phyloP scores from a whole-genome alignment of 176 grass and related monocot genomes.

The Avena sativa region DNA sequence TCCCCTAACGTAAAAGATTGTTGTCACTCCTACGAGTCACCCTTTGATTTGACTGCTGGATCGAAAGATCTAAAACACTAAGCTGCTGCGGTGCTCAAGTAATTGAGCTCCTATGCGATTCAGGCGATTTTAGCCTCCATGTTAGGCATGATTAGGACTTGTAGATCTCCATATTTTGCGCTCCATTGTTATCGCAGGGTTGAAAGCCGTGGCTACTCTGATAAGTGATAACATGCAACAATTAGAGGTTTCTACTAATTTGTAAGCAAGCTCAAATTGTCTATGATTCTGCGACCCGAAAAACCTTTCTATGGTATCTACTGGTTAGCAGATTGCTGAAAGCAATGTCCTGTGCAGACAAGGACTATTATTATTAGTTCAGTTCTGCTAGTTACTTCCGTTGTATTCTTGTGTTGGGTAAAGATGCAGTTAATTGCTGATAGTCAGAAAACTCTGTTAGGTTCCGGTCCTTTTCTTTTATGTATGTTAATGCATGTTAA shows the following conservation, averaged over 20 bases:
- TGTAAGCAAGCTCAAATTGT: constrained; percentile 2
- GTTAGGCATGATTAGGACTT: neutral
- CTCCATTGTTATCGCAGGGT: neutral
- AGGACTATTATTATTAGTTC: neutral
- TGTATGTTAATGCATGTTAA: neutral
- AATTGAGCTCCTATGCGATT: neutral
- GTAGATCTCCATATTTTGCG: neutral
- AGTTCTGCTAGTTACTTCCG: neutral
- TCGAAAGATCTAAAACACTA: constrained; percentile 22
- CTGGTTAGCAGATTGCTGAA: neutral
- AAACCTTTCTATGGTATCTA: neutral
- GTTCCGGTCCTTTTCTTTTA: neutral
- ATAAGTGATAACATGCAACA: neutral
- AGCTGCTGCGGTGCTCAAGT: neutral
- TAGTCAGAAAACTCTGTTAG: neutral
- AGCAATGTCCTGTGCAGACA: neutral
- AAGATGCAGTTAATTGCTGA: neutral
- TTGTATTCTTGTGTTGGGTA: neutral
- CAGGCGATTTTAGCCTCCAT: neutral
- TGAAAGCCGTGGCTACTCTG: neutral
- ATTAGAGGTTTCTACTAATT: neutral
- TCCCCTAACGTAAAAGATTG: neutral
- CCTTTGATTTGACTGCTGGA: constrained; percentile 17
- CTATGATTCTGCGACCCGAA: neutral
- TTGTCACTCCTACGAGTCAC: neutral